Base-by-base conservation (phyloP, 2,329 filamentous ascomycete species). In the Diplocarpon rosae region DNA sequence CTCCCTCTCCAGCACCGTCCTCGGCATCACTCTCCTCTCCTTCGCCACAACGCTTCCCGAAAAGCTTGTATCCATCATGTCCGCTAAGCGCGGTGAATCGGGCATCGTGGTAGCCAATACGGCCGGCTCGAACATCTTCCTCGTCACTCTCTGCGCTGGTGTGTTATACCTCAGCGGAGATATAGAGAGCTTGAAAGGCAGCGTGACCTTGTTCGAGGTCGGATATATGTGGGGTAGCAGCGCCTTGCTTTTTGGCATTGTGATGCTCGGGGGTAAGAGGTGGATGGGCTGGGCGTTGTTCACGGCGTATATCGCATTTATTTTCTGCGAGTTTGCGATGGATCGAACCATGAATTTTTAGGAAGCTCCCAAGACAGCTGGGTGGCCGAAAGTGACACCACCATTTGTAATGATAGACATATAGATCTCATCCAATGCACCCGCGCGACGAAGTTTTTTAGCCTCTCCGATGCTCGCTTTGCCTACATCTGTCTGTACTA, bases 11-110 rank as follows among this genome's bases (percentile, higher is more conserved):
- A 64, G 63, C 37, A 64, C 66, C 0, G 56, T 74, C 27, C 65
- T 74, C 41, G 68, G 70, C 8, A 56, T 72, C 13, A 66, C 67
- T 0, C 54, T 73, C 16, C 58, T 76, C 31, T 65, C 70, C 0
- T 62, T 76, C 49, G 71, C 69, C 5, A 76, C 71, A 0, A 75
- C 71, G 0, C 58, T 76, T 1, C 72, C 72, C 0, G 71, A 75
- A 51, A 75, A 75, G 52, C 63, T 74, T 32, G 53, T 75, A 37
- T 67, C 72, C 1, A 60, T 73, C 3, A 49, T 74, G 17, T 70
- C 69, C 47, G 67, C 69, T 13, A 59, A 53, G 10, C 64, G 67
- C 12, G 70, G 69, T 4, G 66, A 73, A 14, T 55, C 58, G 1
- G 70, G 70, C 1, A 71, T 76, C 37, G 54, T 76, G 8, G 67